These are phyloP conservation scores for Suillus spraguei DNA, from an alignment of 768 basidiomycete genomes.

Conservation along the genomic window DNA sequence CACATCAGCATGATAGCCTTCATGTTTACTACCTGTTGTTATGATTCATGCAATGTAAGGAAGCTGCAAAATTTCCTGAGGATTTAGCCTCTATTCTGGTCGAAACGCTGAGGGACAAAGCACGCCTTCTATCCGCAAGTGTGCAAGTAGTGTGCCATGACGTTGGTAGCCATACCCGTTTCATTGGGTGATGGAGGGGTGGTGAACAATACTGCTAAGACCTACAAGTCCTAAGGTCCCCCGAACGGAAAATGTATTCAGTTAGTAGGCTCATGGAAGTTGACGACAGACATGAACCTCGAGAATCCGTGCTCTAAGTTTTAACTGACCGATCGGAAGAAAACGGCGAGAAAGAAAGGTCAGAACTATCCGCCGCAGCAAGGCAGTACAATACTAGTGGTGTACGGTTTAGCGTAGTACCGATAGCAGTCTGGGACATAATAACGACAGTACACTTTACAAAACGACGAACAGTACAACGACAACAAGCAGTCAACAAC, in stretches of 20 bases:
- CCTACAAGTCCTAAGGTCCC: not conserved
- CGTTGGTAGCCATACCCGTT: not conserved
- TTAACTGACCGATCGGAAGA: not conserved
- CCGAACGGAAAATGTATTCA: not conserved
- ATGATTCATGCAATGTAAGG: conserved; percentile 2
- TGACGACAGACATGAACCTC: not conserved
- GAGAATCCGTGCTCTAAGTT: not conserved
- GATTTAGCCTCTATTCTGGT: too few relatives aligned
- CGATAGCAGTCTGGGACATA: not conserved
- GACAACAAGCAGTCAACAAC: not conserved
- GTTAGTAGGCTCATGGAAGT: not conserved
- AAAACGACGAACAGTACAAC: not conserved
- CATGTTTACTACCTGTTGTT: not conserved
- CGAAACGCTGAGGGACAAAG: too few relatives aligned
- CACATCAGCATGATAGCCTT: not conserved
- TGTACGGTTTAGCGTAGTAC: not conserved
- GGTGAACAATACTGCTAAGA: not conserved
- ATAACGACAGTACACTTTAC: not conserved
- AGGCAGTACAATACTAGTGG: not conserved
- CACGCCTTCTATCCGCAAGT: not conserved
- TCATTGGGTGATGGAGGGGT: not conserved
- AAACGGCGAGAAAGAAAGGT: not conserved
- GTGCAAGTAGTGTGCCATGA: not conserved
- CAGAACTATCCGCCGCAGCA: not conserved
- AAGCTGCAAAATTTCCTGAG: not conserved